Evolutionary conservation across 2,329 filamentous ascomycete species (phyloP).

Genomic region (Lecanosticta acicola): DNA sequence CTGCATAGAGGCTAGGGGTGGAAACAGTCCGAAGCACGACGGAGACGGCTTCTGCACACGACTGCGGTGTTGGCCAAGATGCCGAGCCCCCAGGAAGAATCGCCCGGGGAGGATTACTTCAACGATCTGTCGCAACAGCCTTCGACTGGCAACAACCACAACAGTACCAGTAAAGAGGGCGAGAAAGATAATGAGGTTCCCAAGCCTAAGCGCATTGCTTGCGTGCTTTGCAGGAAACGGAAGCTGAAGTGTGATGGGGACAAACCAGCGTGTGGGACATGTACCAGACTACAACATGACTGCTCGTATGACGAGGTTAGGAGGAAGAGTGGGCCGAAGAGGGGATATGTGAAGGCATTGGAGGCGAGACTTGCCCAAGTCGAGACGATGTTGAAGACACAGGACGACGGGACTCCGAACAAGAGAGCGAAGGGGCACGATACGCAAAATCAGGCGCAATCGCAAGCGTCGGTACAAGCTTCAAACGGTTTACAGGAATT

Average conservation of each 20-base stretch:
- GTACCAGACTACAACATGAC: conserved; percentile 75
- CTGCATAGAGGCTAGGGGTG: neutral
- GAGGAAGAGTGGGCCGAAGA: conserved; percentile 89
- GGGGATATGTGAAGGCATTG: conserved; percentile 88
- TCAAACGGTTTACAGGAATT: conserved; percentile 16
- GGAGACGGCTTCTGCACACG: neutral
- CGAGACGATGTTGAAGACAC: conserved; percentile 79
- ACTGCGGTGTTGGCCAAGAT: conserved; percentile 12
- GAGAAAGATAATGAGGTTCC: conserved; percentile 27
- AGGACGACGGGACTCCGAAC: conserved; percentile 38
- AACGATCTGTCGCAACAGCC: conserved; percentile 50
- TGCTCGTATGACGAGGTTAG: conserved; percentile 89
- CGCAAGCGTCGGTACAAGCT: neutral
- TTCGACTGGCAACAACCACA: conserved; percentile 36
- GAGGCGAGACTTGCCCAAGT: conserved; percentile 85
- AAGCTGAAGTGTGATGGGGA: conserved; percentile 86
- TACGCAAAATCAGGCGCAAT: neutral
- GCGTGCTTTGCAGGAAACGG: conserved; percentile 85
- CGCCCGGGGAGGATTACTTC: conserved; percentile 45
- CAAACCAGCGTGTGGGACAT: conserved; percentile 82
- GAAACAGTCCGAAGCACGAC: too few relatives aligned
- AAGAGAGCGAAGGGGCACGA: neutral
- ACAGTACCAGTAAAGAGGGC: conserved; percentile 36
- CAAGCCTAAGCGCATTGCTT: conserved; percentile 78
- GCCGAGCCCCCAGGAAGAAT: conserved; percentile 19